Evolutionary conservation across 495 filamentous ascomycete species (phyloP), one percentile per base, ranked within the genome.

Genomic region (Aspergillus diversus): DNA sequence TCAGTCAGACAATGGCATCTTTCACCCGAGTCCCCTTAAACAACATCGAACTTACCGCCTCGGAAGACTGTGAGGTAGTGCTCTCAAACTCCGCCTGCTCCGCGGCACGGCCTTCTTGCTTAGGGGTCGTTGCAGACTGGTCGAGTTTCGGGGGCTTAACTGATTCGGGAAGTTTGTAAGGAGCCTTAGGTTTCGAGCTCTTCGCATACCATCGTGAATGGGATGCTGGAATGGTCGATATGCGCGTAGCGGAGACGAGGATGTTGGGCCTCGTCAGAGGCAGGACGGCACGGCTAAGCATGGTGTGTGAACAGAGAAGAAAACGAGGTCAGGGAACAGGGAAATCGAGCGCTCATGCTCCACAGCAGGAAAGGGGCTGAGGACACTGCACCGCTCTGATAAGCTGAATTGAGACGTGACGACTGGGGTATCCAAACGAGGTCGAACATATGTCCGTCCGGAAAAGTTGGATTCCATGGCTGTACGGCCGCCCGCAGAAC

Each of bases 201-300:
- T 83, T 81, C 53, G 80, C 80, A 67, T 83, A 85, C 59, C 66
- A 76, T 53, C 80, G 79, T 47, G 77, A 68, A 63, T 76, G 72
- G 43, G 74, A 69, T 46, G 68, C 62, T 15, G 76, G 69, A 60
- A 77, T 55, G 46, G 74, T 60, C 5, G 74, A 74, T 63, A 72
- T 58, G 50, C 79, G 73, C 61, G 77, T 56, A 35, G 76, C 67
- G 48, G 77, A 77, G 48, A 73, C 69, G 59, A 80, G 70, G 61
- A 73, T 69, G 57, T 75, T 77, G 42, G 75, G 73, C 78, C 79
- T 81, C 71, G 72, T 69, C 49, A 78, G 74, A 76, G 78, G 78
- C 64, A 80, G 63, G 42, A 80, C 67, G 57, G 79, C 75, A 70
- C 78, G 79, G 66, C 77, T 77, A 69, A 81, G 76, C 79, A 81